Evolutionary conservation across 495 filamentous ascomycete genomes (phyloP), one percentile per base, ranked within the genome.

Genomic region (Penicillium bialowiezense): DNA sequence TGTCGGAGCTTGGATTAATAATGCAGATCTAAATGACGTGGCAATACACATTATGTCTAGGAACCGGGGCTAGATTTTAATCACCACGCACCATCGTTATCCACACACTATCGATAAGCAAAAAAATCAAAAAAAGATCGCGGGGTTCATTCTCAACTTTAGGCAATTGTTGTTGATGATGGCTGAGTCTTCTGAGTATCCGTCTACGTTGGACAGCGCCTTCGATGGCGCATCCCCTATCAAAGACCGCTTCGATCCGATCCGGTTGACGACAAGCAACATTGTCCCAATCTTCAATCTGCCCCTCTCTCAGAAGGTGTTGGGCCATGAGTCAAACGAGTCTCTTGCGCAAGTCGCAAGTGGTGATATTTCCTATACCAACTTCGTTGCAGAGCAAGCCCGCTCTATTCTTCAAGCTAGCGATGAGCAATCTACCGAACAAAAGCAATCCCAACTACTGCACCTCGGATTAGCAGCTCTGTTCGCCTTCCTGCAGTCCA

Each of bases 401-500:
- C 63, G 64, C 36, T 52, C 62, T 4, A 46, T 54, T 17, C 56
- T 65, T 3, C 49, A 65, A 38, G 37, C 57, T 23, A 39, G 18
- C 37, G 59, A 67, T 36, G 70, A 54, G 15, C 43, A 65, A 26
- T 65, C 62, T 7, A 5, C 47, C 7, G 59, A 65, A 45, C 64
- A 70, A 56, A 63, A 56, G 43, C 60, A 63, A 40, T 75, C 70
- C 6, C 72, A 72, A 40, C 28, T 83, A 24, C 65, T 86, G 37
- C 65, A 77, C 18, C 68, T 93, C 36, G 90, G 82, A 15, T 69
- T 86, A 13, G 84, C 86, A 1, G 84, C 90, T 0, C 73, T 97
- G 17, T 78, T 88, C 58, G 80, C 82, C n/a, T 97, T 97, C 64
- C 65, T 97, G 17, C 93, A 97, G 55, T 84, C 84, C 1, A 97